Conservation (phyloP, 2,329 filamentous ascomycete genomes). For the Botrytis cinerea region DNA sequence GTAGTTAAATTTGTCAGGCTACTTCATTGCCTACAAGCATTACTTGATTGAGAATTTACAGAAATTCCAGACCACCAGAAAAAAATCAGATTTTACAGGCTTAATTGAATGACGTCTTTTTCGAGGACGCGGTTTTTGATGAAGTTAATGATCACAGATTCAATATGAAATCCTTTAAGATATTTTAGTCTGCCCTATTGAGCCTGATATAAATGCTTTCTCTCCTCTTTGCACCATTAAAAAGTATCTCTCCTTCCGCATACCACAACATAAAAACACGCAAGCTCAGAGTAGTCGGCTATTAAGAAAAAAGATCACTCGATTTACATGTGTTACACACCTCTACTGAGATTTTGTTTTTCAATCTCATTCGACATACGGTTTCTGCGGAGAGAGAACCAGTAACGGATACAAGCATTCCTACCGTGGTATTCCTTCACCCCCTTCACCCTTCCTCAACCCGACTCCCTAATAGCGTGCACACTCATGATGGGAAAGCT, state of each 20-base stretch:
- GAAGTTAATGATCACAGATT: background rate
- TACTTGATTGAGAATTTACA: background rate
- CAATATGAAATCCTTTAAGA: background rate
- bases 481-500: no score
- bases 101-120: background rate
- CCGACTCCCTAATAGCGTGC: no score
- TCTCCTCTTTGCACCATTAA: background rate
- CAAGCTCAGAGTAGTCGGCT: background rate
- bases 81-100: background rate
- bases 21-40: no score
- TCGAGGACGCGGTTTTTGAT: background rate
- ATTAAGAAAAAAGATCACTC: background rate
- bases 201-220: rapidly evolving
- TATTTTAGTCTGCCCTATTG: background rate
- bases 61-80: background rate
- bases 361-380: background rate
- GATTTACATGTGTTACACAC: background rate
- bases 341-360: background rate
- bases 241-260: no score
- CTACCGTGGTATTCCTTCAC: no score
- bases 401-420: background rate
- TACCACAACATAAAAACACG: background rate
- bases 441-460: no score
- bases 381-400: background rate
- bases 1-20: background rate